These are phyloP conservation scores for Phyllachora maydis DNA, from an alignment of 2,329 filamentous ascomycete genomes.

Conservation along the genomic window DNA sequence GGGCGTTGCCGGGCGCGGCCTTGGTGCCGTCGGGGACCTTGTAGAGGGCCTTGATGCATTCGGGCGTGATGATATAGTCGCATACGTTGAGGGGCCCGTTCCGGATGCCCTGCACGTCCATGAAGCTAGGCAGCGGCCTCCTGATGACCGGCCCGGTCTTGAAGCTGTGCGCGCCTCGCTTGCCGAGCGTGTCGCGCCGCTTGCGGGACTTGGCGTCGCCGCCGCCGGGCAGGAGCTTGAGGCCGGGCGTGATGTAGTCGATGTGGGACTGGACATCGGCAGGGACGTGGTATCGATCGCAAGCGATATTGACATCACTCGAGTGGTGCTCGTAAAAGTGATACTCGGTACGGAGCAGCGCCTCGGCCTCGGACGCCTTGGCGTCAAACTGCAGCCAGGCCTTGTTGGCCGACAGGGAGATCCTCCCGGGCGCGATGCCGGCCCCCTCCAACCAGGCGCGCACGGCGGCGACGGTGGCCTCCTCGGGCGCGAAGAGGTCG, in stretches of 20 bases:
- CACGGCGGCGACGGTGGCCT: not conserved
- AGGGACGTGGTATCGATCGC: constrained; percentile 39
- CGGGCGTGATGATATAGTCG: constrained; percentile 31
- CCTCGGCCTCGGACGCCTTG: not conserved
- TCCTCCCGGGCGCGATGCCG: not conserved
- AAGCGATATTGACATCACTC: constrained; percentile 15
- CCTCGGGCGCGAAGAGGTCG: not conserved
- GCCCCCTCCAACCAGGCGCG: not conserved
- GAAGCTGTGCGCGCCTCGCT: constrained; percentile 6
- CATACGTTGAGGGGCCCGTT: constrained; percentile 16
- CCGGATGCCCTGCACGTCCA: not conserved
- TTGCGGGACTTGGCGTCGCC: constrained; percentile 7
- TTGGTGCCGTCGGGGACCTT: constrained; percentile 17
- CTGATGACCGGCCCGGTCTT: constrained; percentile 7
- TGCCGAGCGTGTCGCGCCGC: constrained; percentile 6
- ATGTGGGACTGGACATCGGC: constrained; percentile 28
- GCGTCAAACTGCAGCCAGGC: not conserved
- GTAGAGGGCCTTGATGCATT: constrained; percentile 29
- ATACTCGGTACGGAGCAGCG: not conserved
- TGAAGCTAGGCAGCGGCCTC: constrained; percentile 7
- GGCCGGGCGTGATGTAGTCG: constrained; percentile 42
- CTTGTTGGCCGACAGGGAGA: not conserved
- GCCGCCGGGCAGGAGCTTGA: constrained; percentile 14
- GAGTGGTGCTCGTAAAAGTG: constrained; percentile 8
- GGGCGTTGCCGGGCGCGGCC: constrained; percentile 19